Evolutionary conservation across 805 yeast genomes (phyloP).

Genomic region (Saturnispora bothae): DNA sequence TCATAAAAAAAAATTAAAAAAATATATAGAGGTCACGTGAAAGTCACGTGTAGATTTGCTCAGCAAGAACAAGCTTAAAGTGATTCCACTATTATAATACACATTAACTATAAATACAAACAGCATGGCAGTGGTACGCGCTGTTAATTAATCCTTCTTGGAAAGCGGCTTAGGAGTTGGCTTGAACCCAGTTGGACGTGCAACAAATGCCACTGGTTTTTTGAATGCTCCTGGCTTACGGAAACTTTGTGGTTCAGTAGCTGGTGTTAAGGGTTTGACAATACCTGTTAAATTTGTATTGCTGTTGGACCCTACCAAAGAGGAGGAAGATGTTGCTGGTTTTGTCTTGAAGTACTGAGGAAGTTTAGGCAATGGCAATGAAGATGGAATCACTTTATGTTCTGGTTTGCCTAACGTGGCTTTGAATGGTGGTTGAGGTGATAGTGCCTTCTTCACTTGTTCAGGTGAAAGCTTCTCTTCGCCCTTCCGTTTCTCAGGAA

Average conservation of each 20-base stretch:
- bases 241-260: slow-evolving; percentile 14
- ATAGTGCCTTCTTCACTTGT: not conserved
- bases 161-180: no score
- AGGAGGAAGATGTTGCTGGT: slow-evolving; percentile 5
- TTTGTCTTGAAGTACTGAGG: slow-evolving; percentile 9
- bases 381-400: not conserved
- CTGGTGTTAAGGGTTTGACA: not conserved
- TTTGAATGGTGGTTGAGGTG: not conserved
- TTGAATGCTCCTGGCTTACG: slow-evolving; percentile 27
- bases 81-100: no score
- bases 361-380: slow-evolving; percentile 10
- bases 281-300: slow-evolving; percentile 5
- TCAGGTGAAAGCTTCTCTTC: not conserved
- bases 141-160: not conserved
- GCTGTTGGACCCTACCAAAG: no score
- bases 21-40: no score
- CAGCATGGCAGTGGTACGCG: no score
- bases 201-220: slow-evolving; percentile 17
- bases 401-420: not conserved
- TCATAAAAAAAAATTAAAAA: no score
- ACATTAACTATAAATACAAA: no score
- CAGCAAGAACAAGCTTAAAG: no score
- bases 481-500: slow-evolving; percentile 17
- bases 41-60: no score
- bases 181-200: not conserved